Conservation (phyloP, 169 alveolate genomes). For the Cryptosporidium andersoni region DNA sequence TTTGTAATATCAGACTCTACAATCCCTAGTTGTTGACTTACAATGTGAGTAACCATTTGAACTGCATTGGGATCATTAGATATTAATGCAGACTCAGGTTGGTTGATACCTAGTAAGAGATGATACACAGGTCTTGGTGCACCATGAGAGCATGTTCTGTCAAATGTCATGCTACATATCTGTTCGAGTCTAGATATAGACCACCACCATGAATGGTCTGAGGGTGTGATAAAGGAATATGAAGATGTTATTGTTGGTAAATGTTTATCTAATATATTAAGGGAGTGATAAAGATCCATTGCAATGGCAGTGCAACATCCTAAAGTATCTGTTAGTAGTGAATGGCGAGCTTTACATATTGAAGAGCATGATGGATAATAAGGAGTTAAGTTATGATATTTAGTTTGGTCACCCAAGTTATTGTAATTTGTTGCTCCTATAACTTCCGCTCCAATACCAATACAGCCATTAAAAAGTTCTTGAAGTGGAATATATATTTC, state of each 20-base stretch:
- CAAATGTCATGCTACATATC: conserved; percentile 73
- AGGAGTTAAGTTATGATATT: background rate
- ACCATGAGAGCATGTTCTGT: conserved; percentile 76
- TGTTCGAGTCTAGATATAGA: conserved; percentile 76
- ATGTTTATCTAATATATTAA: conserved; percentile 14
- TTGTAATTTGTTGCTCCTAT: background rate
- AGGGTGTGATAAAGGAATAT: background rate
- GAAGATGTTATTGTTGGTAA: conserved; percentile 1
- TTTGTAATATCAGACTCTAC: conserved; percentile 53
- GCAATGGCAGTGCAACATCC: conserved; percentile 58
- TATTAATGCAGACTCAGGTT: conserved; percentile 10
- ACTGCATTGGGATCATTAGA: conserved; percentile 13
- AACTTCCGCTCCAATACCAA: background rate
- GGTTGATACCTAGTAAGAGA: conserved; percentile 6
- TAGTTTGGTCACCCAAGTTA: background rate
- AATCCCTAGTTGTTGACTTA: conserved; percentile 21
- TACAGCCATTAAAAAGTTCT: conserved; percentile 46
- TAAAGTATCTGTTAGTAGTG: conserved; percentile 46
- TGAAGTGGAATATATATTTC: conserved; percentile 65
- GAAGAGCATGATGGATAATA: conserved; percentile 9
- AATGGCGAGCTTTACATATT: conserved; percentile 41
- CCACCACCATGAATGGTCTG: conserved; percentile 16
- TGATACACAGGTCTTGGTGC: conserved; percentile 46
- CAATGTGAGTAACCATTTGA: conserved; percentile 1
- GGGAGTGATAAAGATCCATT: conserved; percentile 44